Base-by-base conservation (phyloP, 2,329 filamentous ascomycete species). In the Diaporthe citriasiana region DNA sequence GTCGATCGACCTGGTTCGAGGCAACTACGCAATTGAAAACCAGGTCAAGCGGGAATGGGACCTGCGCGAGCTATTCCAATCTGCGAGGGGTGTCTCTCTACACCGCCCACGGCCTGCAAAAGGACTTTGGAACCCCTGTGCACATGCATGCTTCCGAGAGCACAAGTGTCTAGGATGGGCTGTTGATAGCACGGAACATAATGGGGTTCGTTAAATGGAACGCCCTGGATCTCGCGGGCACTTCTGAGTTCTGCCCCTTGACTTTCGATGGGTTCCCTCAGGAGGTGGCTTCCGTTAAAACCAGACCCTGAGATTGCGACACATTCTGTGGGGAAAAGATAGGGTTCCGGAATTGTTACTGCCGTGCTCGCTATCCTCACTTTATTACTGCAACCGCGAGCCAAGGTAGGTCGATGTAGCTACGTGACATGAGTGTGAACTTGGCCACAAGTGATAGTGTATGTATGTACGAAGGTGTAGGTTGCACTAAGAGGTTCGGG, bases 201-300 rank as follows among this genome's bases (percentile, higher is more conserved):
- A 45, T 33, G 25, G 59, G 59, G 27, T 4, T 47, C 59, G 7
- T 10, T 10, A 19, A 42, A 47, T 8, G 19, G 17, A 33, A 13
- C 27, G 40, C 59, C 15, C 59, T 63, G 25, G 25, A 47, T 47
- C 40, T 65, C 27, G 59, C 40, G 42, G 60, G 60, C 42, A 50
- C 0, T 50, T 65, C 15, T 35, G 4, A 35, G 27, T 35, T 50
- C 9, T 33, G 25, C 60, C 60, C 60, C 60, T 65, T 65, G 60
- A 65, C 27, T 65, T n/a, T 65, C 19, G 42, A 65, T 35, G 60
- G 60, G 60, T 35, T 65, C 42, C 57, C 27, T 65, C 60, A 65
- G 60, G 60, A 65, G 60, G 57, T 40, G 56, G 56, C 56, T 59
- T 35, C 35, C 6, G 35, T 5, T 27, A 45, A 30, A 57, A 25